Conservation (phyloP, 2,329 filamentous ascomycete genomes). For the Clathrospora elynae region DNA sequence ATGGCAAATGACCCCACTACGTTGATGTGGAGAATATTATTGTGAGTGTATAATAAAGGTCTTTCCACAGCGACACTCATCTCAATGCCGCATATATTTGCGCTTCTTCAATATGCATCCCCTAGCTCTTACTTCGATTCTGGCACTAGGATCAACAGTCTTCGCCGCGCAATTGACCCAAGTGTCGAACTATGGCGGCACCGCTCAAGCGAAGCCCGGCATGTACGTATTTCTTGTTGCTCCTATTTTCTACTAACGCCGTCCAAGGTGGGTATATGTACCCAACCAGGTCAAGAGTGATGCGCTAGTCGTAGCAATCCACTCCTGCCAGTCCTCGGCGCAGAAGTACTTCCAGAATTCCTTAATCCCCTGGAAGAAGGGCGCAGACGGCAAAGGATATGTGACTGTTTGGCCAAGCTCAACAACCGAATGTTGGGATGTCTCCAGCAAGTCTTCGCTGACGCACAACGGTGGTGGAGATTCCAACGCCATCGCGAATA, state of each 20-base stretch:
- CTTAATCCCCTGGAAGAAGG: conserved; percentile 40
- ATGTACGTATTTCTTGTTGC: conserved; percentile 24
- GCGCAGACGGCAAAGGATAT: conserved; percentile 39
- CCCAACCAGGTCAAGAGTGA: conserved; percentile 34
- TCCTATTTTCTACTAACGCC: conserved; percentile 1
- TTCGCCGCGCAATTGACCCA: conserved; percentile 37
- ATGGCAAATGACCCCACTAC: conserved; percentile 6
- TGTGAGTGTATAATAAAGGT: neutral
- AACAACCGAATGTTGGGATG: conserved; percentile 61
- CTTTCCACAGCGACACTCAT: no score
- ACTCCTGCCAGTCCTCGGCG: conserved; percentile 39
- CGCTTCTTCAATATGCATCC: no score
- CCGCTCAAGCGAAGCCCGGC: conserved; percentile 32
- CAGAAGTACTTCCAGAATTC: conserved; percentile 38
- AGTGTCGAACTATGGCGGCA: conserved; percentile 33
- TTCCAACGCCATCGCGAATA: conserved; percentile 62
- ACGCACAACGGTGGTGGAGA: conserved; percentile 64
- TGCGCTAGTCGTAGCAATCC: conserved; percentile 39
- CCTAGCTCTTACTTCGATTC: conserved; percentile 15
- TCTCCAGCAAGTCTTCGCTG: conserved; percentile 59
- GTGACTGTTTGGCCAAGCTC: conserved; percentile 40
- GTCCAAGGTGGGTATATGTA: conserved; percentile 36
- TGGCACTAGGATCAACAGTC: conserved; percentile 17
- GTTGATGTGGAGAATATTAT: conserved; percentile 4
- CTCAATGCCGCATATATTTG: no score